Conservation (phyloP, 1,139 yeast genomes). For the Lodderomyces margitis region DNA sequence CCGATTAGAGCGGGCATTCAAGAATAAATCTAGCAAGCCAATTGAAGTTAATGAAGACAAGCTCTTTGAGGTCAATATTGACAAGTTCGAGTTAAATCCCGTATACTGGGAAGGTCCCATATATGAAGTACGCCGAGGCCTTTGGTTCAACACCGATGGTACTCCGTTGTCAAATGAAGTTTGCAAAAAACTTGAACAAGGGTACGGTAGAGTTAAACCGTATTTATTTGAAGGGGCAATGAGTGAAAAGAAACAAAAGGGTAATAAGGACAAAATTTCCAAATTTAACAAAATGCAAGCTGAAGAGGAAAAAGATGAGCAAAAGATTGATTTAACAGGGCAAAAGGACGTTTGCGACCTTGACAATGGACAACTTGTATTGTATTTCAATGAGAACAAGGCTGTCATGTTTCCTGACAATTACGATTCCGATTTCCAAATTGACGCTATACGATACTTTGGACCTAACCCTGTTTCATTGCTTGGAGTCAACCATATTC, state of each 20-base stretch:
- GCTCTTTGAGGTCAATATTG: constrained; percentile 68
- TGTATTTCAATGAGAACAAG: constrained; percentile 30
- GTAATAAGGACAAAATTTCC: constrained; percentile 19
- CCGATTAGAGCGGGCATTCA: constrained; percentile 46
- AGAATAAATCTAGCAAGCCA: constrained; percentile 16
- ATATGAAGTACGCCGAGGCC: constrained; percentile 80
- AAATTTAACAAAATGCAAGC: constrained; percentile 22
- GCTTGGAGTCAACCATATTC: constrained; percentile 35
- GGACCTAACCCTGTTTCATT: constrained; percentile 33
- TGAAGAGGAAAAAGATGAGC: constrained; percentile 8
- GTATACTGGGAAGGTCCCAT: constrained; percentile 89
- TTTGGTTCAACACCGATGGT: constrained; percentile 72
- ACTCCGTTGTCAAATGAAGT: constrained; percentile 54
- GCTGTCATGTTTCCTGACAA: constrained; percentile 41
- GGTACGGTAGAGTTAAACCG: constrained; percentile 40
- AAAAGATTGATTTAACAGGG: constrained; percentile 17
- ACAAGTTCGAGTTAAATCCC: constrained; percentile 55
- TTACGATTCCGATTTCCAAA: constrained; percentile 33
- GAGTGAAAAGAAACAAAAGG: constrained; percentile 13
- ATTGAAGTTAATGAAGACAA: constrained; percentile 79
- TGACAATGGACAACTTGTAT: constrained; percentile 29
- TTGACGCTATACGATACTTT: constrained; percentile 39
- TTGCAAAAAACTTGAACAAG: constrained; percentile 59
- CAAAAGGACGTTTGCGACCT: constrained; percentile 33
- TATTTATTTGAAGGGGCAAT: constrained; percentile 22